A percentile compares a stretch with the other conserved stretches of the same genome.
phyloP scores from a whole-genome alignment of 2,329 filamentous ascomycete genomes.

The Trichophyton mentagrophytes region DNA sequence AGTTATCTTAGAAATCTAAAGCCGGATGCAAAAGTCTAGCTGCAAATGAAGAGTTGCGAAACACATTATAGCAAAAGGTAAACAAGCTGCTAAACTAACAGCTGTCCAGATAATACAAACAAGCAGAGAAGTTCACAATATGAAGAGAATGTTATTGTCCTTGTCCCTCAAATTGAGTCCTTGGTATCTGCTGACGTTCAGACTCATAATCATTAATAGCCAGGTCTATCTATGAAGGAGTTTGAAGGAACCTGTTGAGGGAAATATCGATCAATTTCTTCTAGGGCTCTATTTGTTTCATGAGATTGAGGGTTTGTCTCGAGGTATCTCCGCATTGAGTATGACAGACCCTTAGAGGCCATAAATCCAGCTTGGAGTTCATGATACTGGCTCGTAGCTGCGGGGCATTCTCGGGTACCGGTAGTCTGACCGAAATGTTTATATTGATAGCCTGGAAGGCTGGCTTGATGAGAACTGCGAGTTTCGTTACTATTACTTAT shows the following conservation, averaged over 20 bases:
- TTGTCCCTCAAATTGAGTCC: no score
- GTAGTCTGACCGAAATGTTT: not conserved
- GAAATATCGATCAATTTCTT: not conserved
- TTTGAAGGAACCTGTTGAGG: not conserved
- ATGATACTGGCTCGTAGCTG: not conserved
- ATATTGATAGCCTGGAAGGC: not conserved
- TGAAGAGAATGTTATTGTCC: no score
- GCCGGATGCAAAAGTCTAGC: no score
- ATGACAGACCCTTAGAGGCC: not conserved
- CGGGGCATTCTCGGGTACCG: not conserved
- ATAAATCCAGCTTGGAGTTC: not conserved
- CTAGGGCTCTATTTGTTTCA: not conserved
- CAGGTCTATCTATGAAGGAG: no score
- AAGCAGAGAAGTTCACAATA: no score
- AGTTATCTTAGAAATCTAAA: no score
- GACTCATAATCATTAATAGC: not conserved
- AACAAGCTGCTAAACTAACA: no score
- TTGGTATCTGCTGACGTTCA: no score
- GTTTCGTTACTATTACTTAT: not conserved
- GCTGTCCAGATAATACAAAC: no score
- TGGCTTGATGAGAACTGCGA: not conserved
- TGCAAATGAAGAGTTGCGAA: no score
- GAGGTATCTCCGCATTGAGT: not conserved
- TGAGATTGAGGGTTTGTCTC: not conserved
- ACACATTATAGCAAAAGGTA: no score